Evolutionary conservation across 2,329 filamentous ascomycete species (phyloP), one percentile per base, ranked within the genome.

Genomic region (Sclerotiophoma versabilis): DNA sequence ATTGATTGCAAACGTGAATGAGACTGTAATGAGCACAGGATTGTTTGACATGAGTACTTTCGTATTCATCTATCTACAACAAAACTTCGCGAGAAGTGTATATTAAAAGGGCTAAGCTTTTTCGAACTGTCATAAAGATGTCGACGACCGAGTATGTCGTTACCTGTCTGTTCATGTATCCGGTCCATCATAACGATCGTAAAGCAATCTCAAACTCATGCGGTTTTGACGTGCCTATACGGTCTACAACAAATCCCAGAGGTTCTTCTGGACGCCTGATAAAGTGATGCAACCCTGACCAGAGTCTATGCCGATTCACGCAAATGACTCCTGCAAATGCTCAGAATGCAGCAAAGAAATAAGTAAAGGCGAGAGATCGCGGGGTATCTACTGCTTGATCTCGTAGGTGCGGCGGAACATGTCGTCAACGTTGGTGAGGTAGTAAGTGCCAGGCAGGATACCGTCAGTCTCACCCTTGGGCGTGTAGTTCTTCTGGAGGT

Each of bases 351-450:
- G 58, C 56, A 54, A 61, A 71, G 56, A 55, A 59, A 58, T 60
- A 66, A 72, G 55, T 49, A 54, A 65, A 68, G 58, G 51, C 44
- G 50, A 59, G 33, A 54, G 26, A 33, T 50, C 20, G n/a, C 43
- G 37, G 25, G 12, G 44, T 44, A 49, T 66, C 65, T 78, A 81
- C 64, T 78, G 71, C 76, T 81, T 81, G 64, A 82, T 71, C 65
- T 74, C 77, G 64, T 82, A 82, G 23, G 66, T 74, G 64, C 80
- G 73, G 60, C 78, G 74, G 77, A 81, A 82, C 79, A 81, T 79
- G 65, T 78, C 73, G 63, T 82, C 79, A 42, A 82, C 73, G 53
- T 74, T 68, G 49, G 78, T 79, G 49, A 82, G 77, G 69, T 82
- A 82, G 72, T 82, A 82, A 7, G 79, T 81, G 45, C 79, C 79